Conservation (phyloP, 2,329 filamentous ascomycete genomes). For the Aspergillus awamori region DNA sequence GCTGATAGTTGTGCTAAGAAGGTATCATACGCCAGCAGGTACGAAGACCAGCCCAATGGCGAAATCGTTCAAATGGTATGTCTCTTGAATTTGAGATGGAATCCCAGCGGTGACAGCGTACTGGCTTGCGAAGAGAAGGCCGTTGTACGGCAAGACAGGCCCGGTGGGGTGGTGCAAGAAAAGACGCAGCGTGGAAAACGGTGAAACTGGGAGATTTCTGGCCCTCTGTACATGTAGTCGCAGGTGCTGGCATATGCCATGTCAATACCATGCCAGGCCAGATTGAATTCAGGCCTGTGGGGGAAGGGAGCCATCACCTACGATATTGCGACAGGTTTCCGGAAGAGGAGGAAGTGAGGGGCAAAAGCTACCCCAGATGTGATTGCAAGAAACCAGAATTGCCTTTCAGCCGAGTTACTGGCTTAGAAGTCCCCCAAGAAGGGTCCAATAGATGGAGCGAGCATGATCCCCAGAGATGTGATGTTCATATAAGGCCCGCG, state of each 20-base stretch:
- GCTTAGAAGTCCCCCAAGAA: conserved; percentile 54
- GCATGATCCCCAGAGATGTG: conserved; percentile 33
- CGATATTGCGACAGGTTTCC: conserved; percentile 40
- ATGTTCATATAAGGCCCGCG: conserved; percentile 48
- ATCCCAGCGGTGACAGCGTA: conserved; percentile 48
- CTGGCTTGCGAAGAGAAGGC: conserved; percentile 45
- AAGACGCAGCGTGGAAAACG: conserved; percentile 40
- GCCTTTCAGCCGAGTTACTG: conserved; percentile 54
- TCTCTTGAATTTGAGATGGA: conserved; percentile 37
- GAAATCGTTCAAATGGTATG: conserved; percentile 46
- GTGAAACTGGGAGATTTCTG: conserved; percentile 22
- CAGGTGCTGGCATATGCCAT: conserved; percentile 22
- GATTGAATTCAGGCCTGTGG: conserved; percentile 35
- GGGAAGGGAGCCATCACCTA: conserved; percentile 36
- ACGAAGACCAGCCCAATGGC: conserved; percentile 49
- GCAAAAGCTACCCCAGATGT: conserved; percentile 35
- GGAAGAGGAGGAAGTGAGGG: conserved; percentile 31
- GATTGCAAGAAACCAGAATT: conserved; percentile 59
- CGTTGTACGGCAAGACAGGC: conserved; percentile 42
- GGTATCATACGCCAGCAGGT: conserved; percentile 45
- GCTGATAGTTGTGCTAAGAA: conserved; percentile 44
- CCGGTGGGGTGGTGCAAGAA: conserved; percentile 40
- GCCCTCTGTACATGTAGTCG: conserved; percentile 37
- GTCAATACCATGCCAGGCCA: conserved; percentile 17
- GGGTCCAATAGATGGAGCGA: conserved; percentile 55